These are phyloP conservation scores for Diaporthe aspalathi DNA, from an alignment of 2,329 filamentous ascomycete species.

Conservation along the genomic window DNA sequence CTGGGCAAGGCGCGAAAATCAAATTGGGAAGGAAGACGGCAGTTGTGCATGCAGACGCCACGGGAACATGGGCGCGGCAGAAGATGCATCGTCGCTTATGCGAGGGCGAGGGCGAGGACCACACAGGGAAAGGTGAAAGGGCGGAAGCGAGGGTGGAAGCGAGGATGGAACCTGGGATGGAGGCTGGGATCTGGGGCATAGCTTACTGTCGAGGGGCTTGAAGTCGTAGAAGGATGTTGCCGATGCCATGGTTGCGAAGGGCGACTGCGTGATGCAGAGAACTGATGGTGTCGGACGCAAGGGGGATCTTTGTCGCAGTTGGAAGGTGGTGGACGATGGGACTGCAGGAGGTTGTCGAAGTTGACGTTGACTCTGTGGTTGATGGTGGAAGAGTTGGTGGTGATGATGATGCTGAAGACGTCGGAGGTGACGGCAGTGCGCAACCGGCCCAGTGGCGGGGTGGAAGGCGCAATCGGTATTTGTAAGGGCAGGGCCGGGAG, in stretches of 20 bases:
- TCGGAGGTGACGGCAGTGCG: conserved; percentile 10
- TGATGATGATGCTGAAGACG: conserved; percentile 5
- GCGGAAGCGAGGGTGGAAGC: conserved; percentile 28
- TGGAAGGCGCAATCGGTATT: conserved; percentile 28
- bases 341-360: background rate
- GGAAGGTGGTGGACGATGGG: conserved; percentile 28
- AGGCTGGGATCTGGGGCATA: background rate
- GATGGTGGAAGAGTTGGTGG: too few relatives aligned
- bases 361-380: background rate
- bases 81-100: conserved; percentile 22
- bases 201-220: conserved; percentile 82
- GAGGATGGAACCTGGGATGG: background rate
- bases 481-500: conserved; percentile 12
- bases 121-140: background rate
- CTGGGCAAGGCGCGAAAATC: conserved; percentile 1
- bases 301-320: conserved; percentile 28
- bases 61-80: conserved; percentile 16
- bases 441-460: background rate
- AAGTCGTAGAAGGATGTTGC: conserved; percentile 85
- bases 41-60: conserved; percentile 24
- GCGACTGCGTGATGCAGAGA: conserved; percentile 31
- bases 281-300: conserved; percentile 21
- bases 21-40: conserved; percentile 30
- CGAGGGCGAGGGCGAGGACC: background rate
- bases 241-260: conserved; percentile 67